A percentile compares a stretch with the other conserved stretches of the same genome.
Conservation (phyloP, 2,329 filamentous ascomycete species). For the Stenocarpella maydis region DNA sequence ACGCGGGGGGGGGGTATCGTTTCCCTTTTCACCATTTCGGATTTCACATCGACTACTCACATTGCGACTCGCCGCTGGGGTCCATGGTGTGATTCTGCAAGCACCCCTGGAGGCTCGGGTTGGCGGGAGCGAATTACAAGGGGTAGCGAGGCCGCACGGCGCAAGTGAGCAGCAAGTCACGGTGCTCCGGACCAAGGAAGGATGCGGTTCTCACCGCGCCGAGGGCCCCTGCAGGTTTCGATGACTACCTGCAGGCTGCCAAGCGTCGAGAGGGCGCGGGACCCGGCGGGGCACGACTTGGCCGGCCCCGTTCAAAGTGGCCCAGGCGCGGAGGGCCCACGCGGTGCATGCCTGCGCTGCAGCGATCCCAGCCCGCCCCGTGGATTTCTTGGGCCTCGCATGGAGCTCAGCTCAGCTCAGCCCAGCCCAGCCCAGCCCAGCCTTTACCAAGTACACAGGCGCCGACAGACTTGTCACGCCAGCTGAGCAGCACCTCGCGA, state of each 20-base stretch:
- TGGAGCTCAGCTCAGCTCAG: conserved; percentile 9
- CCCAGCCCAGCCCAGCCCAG: too few species aligned
- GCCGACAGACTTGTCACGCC: too few species aligned
- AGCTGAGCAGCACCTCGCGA: not conserved
- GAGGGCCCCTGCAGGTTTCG: conserved; percentile 6
- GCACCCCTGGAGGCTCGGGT: not conserved
- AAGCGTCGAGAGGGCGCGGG: conserved; percentile 19
- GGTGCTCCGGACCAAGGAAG: not conserved
- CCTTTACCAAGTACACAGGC: too few species aligned
- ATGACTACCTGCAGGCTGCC: conserved; percentile 21
- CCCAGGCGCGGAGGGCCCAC: conserved; percentile 1
- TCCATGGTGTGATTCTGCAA: conserved; percentile 34
- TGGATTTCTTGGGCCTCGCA: conserved; percentile 17
- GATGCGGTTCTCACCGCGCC: not conserved
- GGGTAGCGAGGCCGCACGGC: conserved; percentile 7
- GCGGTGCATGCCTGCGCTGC: conserved; percentile 7
- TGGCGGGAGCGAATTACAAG: conserved; percentile 21
- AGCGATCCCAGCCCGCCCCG: conserved; percentile 9
- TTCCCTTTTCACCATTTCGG: not conserved
- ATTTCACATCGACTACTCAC: conserved; percentile 29
- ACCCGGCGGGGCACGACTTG: not conserved
- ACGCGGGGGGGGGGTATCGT: not conserved
- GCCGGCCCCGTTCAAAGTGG: conserved; percentile 9
- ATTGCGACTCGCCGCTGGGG: conserved; percentile 31
- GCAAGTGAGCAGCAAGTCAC: conserved; percentile 20